phyloP scores from a whole-genome alignment of 257 asterid genomes.

The Capsicum baccatum region DNA sequence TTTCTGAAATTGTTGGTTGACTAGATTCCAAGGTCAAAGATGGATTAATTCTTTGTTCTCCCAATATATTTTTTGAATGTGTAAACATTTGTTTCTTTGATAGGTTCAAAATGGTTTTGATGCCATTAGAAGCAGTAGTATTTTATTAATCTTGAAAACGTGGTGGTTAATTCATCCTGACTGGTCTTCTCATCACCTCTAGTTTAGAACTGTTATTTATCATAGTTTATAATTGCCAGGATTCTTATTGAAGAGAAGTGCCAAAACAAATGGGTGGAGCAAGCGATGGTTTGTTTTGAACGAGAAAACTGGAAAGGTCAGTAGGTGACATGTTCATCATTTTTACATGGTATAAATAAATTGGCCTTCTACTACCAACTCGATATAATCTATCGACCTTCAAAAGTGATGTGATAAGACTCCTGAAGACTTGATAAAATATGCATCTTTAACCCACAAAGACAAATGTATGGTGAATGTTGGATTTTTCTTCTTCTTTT shows the following conservation, averaged over 20 bases:
- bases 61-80: background rate
- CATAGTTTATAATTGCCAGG: conserved; percentile 51
- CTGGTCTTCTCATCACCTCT: background rate
- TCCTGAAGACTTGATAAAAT: background rate
- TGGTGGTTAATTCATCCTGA: conserved; percentile 19
- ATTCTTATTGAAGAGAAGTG: conserved; percentile 85
- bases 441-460: background rate
- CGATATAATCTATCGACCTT: background rate
- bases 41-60: conserved; percentile 15
- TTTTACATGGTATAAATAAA: background rate
- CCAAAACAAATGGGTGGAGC: conserved; percentile 88
- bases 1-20: conserved; percentile 3
- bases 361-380: background rate
- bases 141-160: background rate
- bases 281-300: conserved; percentile 95
- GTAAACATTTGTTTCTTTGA: background rate
- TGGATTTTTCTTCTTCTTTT: background rate
- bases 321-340: conserved; percentile 27
- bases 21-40: conserved; percentile 6
- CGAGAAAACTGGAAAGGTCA: conserved; percentile 96
- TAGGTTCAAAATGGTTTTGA: background rate
- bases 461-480: background rate
- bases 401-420: conserved; percentile 7
- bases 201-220: conserved; percentile 17
- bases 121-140: conserved; percentile 13